Evolutionary conservation across 345 rosid species (phyloP).

Genomic region (Aquilaria yunnanensis): DNA sequence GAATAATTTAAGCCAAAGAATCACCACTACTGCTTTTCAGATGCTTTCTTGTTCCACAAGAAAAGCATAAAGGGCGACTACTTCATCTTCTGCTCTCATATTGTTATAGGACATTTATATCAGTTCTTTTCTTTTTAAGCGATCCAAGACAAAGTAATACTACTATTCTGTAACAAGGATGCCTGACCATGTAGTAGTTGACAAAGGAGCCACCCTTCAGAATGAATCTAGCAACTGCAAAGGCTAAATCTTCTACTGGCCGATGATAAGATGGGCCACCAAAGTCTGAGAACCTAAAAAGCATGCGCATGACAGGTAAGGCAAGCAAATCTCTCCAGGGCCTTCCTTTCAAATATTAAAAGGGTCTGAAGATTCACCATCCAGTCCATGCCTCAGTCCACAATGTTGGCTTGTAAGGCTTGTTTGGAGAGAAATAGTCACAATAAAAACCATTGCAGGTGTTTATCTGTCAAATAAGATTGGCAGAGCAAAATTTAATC

Average conservation of each 20-base stretch:
- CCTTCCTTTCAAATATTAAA: neutral
- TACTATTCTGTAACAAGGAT: neutral
- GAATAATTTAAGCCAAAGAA: too few species aligned
- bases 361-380: slow-evolving; percentile 28
- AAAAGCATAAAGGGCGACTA: slow-evolving; percentile 10
- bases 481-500: too few species aligned
- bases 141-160: neutral
- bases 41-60: slow-evolving; percentile 12
- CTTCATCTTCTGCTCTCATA: neutral
- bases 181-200: slow-evolving; percentile 66
- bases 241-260: slow-evolving; percentile 69
- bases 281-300: slow-evolving; percentile 55
- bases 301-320: neutral
- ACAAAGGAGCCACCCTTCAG: slow-evolving; percentile 60
- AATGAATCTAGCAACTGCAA: slow-evolving; percentile 63
- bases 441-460: slow-evolving; percentile 69
- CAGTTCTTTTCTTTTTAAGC: too few species aligned
- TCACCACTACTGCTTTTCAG: neutral
- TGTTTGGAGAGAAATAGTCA: slow-evolving; percentile 58
- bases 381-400: slow-evolving; percentile 83
- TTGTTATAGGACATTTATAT: neutral
- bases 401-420: slow-evolving; percentile 52
- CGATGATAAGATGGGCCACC: slow-evolving; percentile 42
- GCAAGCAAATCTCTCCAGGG: neutral
- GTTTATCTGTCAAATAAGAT: slow-evolving; percentile 40